Conservation (phyloP, 2,329 filamentous ascomycete species). For the Neoarthrinium moseri region DNA sequence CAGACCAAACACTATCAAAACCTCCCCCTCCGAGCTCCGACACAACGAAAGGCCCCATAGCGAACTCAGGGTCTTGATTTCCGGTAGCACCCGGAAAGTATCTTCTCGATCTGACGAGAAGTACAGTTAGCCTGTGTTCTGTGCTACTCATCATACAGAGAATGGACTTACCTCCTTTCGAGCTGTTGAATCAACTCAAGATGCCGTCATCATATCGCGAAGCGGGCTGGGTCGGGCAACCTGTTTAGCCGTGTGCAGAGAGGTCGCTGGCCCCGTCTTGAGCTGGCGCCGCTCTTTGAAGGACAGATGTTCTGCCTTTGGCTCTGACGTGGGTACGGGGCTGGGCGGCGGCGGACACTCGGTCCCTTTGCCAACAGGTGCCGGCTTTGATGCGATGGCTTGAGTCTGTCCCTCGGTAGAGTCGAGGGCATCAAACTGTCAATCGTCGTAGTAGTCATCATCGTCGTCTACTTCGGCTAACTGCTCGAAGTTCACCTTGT, state of each 20-base stretch:
- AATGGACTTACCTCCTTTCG: conserved; percentile 24
- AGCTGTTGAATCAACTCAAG: conserved; percentile 35
- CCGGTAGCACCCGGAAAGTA: not conserved
- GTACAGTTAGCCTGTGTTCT: not conserved
- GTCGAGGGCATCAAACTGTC: conserved; percentile 64
- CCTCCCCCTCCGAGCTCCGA: too few relatives aligned
- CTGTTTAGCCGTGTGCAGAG: conserved; percentile 43
- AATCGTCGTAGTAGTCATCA: conserved; percentile 83
- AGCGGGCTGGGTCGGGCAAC: conserved; percentile 65
- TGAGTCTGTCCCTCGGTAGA: conserved; percentile 79
- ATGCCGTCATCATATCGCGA: conserved; percentile 66
- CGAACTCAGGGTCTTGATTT: not conserved
- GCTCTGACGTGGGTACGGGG: conserved; percentile 21
- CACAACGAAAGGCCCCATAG: too few relatives aligned
- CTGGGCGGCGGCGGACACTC: conserved; percentile 39
- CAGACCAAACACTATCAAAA: too few relatives aligned
- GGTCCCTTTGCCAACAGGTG: conserved; percentile 34
- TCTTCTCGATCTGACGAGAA: conserved; percentile 1
- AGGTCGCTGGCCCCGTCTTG: conserved; percentile 43
- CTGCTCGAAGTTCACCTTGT: conserved; percentile 99
- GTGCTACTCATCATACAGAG: not conserved
- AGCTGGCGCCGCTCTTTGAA: conserved; percentile 44
- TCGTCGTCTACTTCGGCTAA: conserved; percentile 86
- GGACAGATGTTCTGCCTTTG: conserved; percentile 29
- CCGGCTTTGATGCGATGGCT: conserved; percentile 45